Conservation (phyloP, 805 yeast species). For the Candida vartiovaarae region DNA sequence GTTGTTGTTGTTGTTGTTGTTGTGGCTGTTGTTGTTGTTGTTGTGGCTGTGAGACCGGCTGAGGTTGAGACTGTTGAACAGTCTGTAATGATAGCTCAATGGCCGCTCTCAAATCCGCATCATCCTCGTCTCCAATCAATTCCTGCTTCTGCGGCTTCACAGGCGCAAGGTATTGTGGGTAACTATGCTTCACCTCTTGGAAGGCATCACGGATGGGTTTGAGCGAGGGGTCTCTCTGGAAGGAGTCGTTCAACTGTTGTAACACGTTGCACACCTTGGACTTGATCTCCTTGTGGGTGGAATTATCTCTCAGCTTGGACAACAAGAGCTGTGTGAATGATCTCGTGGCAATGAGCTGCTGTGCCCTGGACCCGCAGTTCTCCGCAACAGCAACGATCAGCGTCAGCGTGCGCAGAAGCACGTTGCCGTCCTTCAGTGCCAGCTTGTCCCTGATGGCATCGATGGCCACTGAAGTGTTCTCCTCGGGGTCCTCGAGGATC, state of each 20-base stretch:
- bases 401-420: conserved; percentile 51
- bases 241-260: conserved; percentile 56
- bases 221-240: conserved; percentile 70
- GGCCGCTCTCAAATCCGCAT: conserved; percentile 72
- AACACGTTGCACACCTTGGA: conserved; percentile 58
- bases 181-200: conserved; percentile 36
- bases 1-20: conserved; percentile 13
- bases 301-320: conserved; percentile 43
- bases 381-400: conserved; percentile 58
- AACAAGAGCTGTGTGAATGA: conserved; percentile 42
- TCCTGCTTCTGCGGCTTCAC: conserved; percentile 51
- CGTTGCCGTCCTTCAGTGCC: conserved; percentile 52
- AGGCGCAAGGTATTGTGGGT: conserved; percentile 39
- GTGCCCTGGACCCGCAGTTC: conserved; percentile 68
- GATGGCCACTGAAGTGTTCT: conserved; percentile 29
- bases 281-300: conserved; percentile 64
- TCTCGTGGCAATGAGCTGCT: conserved; percentile 53
- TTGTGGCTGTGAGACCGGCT: neutral
- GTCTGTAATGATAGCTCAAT: conserved; percentile 54
- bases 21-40: conserved; percentile 15
- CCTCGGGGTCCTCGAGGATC: conserved; percentile 55
- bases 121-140: conserved; percentile 45
- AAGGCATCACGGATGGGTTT: conserved; percentile 60
- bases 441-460: conserved; percentile 42
- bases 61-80: conserved; percentile 9